Conservation (phyloP, 305 asterid genomes). For the Rubia occidens region DNA sequence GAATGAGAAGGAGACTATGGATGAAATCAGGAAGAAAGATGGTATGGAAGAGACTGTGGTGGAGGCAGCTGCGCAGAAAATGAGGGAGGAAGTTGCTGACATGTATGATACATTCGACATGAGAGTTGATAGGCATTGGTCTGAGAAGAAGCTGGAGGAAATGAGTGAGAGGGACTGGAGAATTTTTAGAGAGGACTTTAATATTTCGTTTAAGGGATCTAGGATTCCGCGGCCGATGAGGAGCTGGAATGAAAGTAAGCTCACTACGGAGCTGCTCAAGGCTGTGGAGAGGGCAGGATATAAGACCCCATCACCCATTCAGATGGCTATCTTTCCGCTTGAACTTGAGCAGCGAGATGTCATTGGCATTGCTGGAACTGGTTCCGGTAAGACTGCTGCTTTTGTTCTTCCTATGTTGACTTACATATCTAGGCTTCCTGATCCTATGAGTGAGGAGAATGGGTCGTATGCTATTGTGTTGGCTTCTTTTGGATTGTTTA, state of each 20-base stretch:
- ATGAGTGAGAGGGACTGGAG: conserved; percentile 91
- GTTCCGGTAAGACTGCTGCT: conserved; percentile 91
- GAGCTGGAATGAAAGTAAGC: conserved; percentile 68
- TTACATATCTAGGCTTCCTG: conserved; percentile 63
- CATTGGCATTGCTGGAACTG: conserved; percentile 72
- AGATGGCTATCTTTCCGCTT: conserved; percentile 80
- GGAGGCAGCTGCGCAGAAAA: conserved; percentile 64
- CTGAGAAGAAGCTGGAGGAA: conserved; percentile 70
- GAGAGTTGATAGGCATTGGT: conserved; percentile 78
- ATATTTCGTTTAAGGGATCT: conserved; percentile 76
- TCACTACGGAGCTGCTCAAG: conserved; percentile 46
- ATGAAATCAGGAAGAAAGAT: conserved; percentile 59
- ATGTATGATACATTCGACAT: conserved; percentile 61
- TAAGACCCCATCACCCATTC: conserved; percentile 66
- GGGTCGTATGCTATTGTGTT: conserved; percentile 74
- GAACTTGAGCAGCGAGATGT: conserved; percentile 80
- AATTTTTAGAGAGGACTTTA: conserved; percentile 71
- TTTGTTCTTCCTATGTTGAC: conserved; percentile 84
- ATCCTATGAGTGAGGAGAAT: conserved; percentile 49
- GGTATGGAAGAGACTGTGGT: conserved; percentile 57
- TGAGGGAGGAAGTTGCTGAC: conserved; percentile 63
- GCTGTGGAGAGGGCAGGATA: conserved; percentile 75
- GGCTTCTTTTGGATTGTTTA: conserved; percentile 85
- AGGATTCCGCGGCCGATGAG: conserved; percentile 82
- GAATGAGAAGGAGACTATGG: conserved; percentile 60